Evolutionary conservation across 2,329 filamentous ascomycete species (phyloP).

Genomic region (Rhynchosporium graminicola): DNA sequence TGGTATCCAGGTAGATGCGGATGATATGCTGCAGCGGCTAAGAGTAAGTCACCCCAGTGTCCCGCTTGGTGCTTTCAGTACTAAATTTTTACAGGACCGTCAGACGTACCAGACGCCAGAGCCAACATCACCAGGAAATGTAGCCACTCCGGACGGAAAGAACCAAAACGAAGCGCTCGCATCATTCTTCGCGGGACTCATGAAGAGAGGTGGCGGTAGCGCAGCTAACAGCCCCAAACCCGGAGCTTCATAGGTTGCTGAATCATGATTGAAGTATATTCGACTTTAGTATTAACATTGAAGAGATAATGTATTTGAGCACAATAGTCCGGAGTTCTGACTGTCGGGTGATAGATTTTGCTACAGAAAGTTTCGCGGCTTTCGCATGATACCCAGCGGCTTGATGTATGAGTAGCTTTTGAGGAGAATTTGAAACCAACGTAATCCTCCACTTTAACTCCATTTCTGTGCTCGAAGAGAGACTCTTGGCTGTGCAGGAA

Average conservation of each 20-base stretch:
- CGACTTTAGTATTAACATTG: not conserved
- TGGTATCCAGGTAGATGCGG: constrained; percentile 92
- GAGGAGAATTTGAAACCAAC: constrained; percentile 9
- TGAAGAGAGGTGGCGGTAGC: constrained; percentile 50
- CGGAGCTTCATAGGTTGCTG: constrained; percentile 24
- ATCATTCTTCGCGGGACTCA: constrained; percentile 59
- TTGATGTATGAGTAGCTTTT: constrained; percentile 23
- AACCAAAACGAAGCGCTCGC: constrained; percentile 60
- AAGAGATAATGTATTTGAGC: constrained; percentile 4
- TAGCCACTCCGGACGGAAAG: constrained; percentile 45
- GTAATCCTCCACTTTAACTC: not conserved
- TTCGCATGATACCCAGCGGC: constrained; percentile 31
- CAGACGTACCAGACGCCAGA: constrained; percentile 40
- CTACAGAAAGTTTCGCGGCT: constrained; percentile 15
- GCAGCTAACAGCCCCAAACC: constrained; percentile 38
- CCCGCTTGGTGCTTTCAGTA: not conserved
- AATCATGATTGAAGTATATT: too few species aligned
- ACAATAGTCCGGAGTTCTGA: constrained; percentile 23
- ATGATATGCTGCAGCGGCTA: constrained; percentile 85
- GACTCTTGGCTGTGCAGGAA: too few species aligned
- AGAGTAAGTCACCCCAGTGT: constrained; percentile 58
- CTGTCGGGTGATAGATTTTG: constrained; percentile 22
- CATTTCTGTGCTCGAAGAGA: not conserved
- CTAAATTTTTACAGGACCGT: constrained; percentile 36
- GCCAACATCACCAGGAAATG: constrained; percentile 35